Percentiles rank a stretch among this genome's conserved stretches.
Conservation (phyloP, 106 monocot species). For the Dioscorea alata region DNA sequence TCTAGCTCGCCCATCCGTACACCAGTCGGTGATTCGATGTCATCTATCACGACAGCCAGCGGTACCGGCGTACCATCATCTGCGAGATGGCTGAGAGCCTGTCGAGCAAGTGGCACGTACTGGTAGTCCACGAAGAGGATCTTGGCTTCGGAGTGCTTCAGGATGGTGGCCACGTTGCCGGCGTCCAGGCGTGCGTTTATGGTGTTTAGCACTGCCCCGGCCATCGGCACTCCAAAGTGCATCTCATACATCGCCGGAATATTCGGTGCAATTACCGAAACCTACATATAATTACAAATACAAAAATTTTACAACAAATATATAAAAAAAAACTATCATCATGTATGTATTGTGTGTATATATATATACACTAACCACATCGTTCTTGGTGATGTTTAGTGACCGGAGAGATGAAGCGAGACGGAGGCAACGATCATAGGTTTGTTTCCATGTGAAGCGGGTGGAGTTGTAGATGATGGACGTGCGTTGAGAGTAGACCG, state of each 20-base stretch:
- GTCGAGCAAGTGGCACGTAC: constrained; percentile 21
- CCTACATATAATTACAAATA: constrained; percentile 4
- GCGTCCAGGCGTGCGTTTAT: constrained; percentile 66
- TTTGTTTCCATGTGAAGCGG: constrained; percentile 10
- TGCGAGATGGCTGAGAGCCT: constrained; percentile 20
- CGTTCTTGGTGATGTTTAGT: constrained; percentile 8
- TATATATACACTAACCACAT: not conserved
- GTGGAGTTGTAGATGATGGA: constrained; percentile 3
- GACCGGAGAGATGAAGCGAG: constrained; percentile 9
- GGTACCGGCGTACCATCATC: not conserved
- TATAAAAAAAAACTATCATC: not conserved
- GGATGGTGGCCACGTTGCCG: constrained; percentile 33
- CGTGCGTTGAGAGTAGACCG: constrained; percentile 7
- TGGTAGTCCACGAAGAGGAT: constrained; percentile 58
- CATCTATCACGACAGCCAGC: too few species aligned
- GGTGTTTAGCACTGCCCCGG: constrained; percentile 68
- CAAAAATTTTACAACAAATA: too few species aligned
- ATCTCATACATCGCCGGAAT: constrained; percentile 58
- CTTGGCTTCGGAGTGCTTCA: constrained; percentile 52
- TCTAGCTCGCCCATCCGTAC: constrained; percentile 20
- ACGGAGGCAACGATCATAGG: constrained; percentile 6
- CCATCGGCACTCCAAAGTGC: constrained; percentile 85
- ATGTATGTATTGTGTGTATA: not conserved
- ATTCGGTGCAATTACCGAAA: constrained; percentile 67
- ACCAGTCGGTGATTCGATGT: too few species aligned